A percentile compares a stretch with the other conserved stretches of the same genome.
Conservation (phyloP, 148 eudicot genomes). For the Spergularia marina region DNA sequence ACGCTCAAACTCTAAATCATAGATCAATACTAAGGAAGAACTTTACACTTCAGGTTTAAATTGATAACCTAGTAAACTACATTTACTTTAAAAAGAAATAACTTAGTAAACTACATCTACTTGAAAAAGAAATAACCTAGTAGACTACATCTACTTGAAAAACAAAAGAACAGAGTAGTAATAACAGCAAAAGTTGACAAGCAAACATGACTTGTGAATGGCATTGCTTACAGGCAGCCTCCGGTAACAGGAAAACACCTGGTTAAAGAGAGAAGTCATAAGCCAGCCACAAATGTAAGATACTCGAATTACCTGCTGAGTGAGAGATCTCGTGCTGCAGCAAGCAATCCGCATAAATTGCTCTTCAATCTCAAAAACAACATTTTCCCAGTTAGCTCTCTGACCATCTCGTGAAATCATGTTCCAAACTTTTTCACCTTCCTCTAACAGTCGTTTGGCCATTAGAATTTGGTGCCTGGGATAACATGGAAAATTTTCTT, state of each 20-base stretch:
- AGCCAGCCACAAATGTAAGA: slow-evolving; percentile 4
- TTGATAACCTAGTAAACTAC: too few species aligned
- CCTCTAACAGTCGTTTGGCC: slow-evolving; percentile 71
- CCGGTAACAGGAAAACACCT: not conserved
- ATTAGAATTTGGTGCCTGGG: slow-evolving; percentile 71
- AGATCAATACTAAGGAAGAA: too few species aligned
- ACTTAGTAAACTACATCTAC: not conserved
- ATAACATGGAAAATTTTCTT: not conserved
- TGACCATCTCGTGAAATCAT: slow-evolving; percentile 48
- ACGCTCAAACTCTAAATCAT: too few species aligned
- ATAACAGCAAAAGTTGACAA: not conserved
- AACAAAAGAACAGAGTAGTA: not conserved
- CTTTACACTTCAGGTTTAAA: too few species aligned
- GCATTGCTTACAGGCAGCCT: not conserved
- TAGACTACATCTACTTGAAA: not conserved
- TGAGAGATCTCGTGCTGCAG: slow-evolving; percentile 63
- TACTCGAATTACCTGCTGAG: slow-evolving; percentile 56
- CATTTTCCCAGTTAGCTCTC: slow-evolving; percentile 71
- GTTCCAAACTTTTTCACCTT: slow-evolving; percentile 77
- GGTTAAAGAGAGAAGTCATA: not conserved
- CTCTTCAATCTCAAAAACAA: slow-evolving; percentile 56
- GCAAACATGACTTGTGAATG: not conserved
- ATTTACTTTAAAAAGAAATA: too few species aligned
- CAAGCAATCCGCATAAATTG: slow-evolving; percentile 62
- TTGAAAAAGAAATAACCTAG: not conserved